Conservation (phyloP, 2,329 filamentous ascomycete genomes). For the Hypoxylon sp. region DNA sequence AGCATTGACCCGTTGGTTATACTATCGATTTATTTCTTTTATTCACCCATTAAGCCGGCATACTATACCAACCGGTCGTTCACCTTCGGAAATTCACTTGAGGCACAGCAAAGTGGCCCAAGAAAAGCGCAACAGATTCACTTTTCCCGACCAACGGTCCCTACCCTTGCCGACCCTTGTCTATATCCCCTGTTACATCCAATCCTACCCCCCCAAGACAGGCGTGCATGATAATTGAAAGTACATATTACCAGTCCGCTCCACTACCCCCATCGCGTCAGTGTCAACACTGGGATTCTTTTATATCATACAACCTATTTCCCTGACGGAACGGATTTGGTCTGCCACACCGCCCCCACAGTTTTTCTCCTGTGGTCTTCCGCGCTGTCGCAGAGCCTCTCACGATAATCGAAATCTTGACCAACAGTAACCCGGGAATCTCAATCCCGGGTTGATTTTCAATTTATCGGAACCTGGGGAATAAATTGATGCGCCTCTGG, state of each 20-base stretch:
- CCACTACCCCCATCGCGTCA: slow-evolving; percentile 52
- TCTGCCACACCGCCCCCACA: slow-evolving; percentile 50
- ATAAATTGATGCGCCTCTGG: slow-evolving; percentile 36
- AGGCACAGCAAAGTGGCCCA: slow-evolving; percentile 34
- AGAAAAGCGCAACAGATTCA: slow-evolving; percentile 27
- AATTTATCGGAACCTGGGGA: slow-evolving; percentile 41
- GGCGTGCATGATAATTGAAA: slow-evolving; percentile 54
- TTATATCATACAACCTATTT: slow-evolving; percentile 51
- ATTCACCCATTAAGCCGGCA: slow-evolving; percentile 48
- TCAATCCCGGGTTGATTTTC: slow-evolving; percentile 42
- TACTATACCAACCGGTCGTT: slow-evolving; percentile 30
- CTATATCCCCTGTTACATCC: slow-evolving; percentile 47
- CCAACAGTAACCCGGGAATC: slow-evolving; percentile 42
- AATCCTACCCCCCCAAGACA: slow-evolving; percentile 46
- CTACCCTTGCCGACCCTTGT: slow-evolving; percentile 42
- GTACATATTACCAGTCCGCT: slow-evolving; percentile 49
- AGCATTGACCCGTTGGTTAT: slow-evolving; percentile 18
- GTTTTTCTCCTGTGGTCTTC: slow-evolving; percentile 45
- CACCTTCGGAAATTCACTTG: slow-evolving; percentile 40
- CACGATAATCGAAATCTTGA: slow-evolving; percentile 43
- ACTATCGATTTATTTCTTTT: slow-evolving; percentile 30
- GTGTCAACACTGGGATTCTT: slow-evolving; percentile 48
- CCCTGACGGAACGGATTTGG: slow-evolving; percentile 46
- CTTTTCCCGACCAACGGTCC: slow-evolving; percentile 39
- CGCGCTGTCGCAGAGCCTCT: slow-evolving; percentile 47